These are phyloP conservation scores for Fraxinus sp. DNA, from an alignment of 305 asterid species.

Conservation along the genomic window DNA sequence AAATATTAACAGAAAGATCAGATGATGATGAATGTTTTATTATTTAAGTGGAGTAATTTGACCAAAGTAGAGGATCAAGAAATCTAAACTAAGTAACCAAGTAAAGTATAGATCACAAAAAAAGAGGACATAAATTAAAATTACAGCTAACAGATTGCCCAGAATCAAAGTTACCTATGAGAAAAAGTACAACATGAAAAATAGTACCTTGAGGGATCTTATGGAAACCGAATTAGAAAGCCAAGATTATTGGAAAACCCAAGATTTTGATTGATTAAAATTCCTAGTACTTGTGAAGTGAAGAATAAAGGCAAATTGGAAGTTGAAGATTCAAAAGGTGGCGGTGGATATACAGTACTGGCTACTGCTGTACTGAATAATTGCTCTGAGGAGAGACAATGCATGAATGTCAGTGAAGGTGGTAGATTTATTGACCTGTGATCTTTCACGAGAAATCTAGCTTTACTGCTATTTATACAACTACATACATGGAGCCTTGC, in stretches of 20 bases:
- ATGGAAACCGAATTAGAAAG: conserved; percentile 7
- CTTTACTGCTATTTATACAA: not conserved
- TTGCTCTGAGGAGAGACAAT: conserved; percentile 3
- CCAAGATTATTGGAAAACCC: conserved; percentile 12
- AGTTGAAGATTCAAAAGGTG: conserved; percentile 12
- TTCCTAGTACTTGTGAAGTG: conserved; percentile 19
- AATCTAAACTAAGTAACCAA: conserved; percentile 52
- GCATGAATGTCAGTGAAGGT: conserved; percentile 34
- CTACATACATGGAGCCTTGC: not conserved
- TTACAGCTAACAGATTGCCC: conserved; percentile 26
- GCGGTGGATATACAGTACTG: not conserved
- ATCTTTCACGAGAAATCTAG: conserved; percentile 52
- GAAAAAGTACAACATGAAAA: not conserved
- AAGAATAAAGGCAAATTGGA: conserved; percentile 22
- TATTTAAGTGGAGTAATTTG: conserved; percentile 18
- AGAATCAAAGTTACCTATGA: conserved; percentile 31
- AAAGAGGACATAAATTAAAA: conserved; percentile 32
- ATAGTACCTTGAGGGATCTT: conserved; percentile 37
- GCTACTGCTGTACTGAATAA: not conserved
- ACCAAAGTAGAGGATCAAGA: conserved; percentile 31
- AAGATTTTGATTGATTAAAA: conserved; percentile 21
- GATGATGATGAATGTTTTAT: not conserved
- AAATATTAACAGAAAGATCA: conserved; percentile 7
- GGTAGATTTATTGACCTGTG: conserved; percentile 53
- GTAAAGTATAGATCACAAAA: conserved; percentile 73